These are phyloP conservation scores for Sisymbrium irio DNA, from an alignment of 345 rosid species.

Conservation along the genomic window DNA sequence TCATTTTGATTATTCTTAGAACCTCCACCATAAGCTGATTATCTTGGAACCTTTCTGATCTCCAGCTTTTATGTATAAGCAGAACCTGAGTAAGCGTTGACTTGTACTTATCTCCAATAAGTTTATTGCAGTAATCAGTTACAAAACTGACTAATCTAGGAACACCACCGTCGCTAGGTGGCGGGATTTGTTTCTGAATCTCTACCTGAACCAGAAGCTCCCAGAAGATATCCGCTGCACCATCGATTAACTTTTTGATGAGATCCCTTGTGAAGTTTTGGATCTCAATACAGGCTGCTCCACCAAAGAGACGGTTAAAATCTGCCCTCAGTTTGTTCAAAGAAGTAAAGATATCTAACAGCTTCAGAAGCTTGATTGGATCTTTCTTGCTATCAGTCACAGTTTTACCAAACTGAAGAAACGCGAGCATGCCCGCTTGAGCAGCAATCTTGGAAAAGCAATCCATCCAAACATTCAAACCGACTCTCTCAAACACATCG, in stretches of 20 bases:
- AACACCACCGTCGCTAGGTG: slow-evolving; percentile 81
- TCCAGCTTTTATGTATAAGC: slow-evolving; percentile 91
- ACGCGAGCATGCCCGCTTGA: slow-evolving; percentile 90
- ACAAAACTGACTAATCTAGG: slow-evolving; percentile 79
- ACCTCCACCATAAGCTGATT: slow-evolving; percentile 68
- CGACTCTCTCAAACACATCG: slow-evolving; percentile 90
- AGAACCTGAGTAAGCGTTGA: slow-evolving; percentile 77
- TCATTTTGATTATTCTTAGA: slow-evolving; percentile 60
- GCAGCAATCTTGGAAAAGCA: slow-evolving; percentile 97
- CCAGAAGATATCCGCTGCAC: slow-evolving; percentile 95
- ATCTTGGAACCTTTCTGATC: slow-evolving; percentile 87
- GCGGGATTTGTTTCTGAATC: slow-evolving; percentile 73
- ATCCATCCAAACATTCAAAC: slow-evolving; percentile 87
- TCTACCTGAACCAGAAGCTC: slow-evolving; percentile 88
- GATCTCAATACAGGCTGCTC: slow-evolving; percentile 85
- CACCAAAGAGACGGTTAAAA: slow-evolving; percentile 97
- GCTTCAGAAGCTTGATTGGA: slow-evolving; percentile 87
- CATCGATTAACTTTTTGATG: slow-evolving; percentile 79
- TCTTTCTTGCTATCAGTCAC: slow-evolving; percentile 92
- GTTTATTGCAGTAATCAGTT: slow-evolving; percentile 83
- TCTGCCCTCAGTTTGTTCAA: slow-evolving; percentile 85
- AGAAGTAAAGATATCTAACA: slow-evolving; percentile 83
- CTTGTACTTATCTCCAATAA: slow-evolving; percentile 79
- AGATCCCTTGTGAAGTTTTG: slow-evolving; percentile 95
- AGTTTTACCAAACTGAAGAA: slow-evolving; percentile 93